A percentile compares a stretch with the other conserved stretches of the same genome.
These are phyloP conservation scores for Yamadazyma atmosphaerica DNA, from an alignment of 1,139 yeast genomes.

Conservation along the genomic window DNA sequence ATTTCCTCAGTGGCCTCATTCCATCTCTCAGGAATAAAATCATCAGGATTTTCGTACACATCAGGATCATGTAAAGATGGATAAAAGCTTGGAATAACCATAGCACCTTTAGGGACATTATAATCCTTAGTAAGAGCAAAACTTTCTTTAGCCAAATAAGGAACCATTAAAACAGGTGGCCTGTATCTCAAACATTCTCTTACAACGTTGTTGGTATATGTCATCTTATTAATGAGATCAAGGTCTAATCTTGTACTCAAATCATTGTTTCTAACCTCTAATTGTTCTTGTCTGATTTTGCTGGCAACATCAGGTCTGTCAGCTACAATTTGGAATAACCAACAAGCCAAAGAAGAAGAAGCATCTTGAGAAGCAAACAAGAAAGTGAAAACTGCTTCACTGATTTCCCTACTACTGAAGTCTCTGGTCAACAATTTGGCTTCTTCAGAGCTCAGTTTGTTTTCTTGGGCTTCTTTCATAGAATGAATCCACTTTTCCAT, in stretches of 20 bases:
- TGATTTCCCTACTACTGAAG: conserved; percentile 85
- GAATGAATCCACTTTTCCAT: conserved; percentile 93
- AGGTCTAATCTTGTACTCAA: conserved; percentile 59
- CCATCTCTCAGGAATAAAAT: conserved; percentile 97
- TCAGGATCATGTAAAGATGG: conserved; percentile 98
- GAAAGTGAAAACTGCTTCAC: conserved; percentile 94
- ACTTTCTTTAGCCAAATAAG: conserved; percentile 83
- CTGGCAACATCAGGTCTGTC: conserved; percentile 89
- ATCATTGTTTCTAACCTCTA: conserved; percentile 77
- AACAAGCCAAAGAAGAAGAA: conserved; percentile 94
- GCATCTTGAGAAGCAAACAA: conserved; percentile 98
- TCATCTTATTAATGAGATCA: conserved; percentile 81
- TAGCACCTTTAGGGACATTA: conserved; percentile 94
- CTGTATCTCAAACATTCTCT: conserved; percentile 90
- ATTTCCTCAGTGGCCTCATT: conserved; percentile 43
- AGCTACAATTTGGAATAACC: conserved; percentile 95
- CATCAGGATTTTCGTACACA: conserved; percentile 91
- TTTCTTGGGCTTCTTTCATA: conserved; percentile 74
- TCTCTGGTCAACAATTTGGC: conserved; percentile 70
- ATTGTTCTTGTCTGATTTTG: conserved; percentile 89
- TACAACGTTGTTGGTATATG: conserved; percentile 84
- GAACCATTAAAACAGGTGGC: conserved; percentile 98
- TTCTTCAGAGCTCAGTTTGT: conserved; percentile 46
- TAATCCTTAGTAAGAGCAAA: conserved; percentile 83
- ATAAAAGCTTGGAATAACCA: conserved; percentile 93